Base-by-base conservation (phyloP, 768 basidiomycete genomes). In the Xerocomellus chrysenteron region DNA sequence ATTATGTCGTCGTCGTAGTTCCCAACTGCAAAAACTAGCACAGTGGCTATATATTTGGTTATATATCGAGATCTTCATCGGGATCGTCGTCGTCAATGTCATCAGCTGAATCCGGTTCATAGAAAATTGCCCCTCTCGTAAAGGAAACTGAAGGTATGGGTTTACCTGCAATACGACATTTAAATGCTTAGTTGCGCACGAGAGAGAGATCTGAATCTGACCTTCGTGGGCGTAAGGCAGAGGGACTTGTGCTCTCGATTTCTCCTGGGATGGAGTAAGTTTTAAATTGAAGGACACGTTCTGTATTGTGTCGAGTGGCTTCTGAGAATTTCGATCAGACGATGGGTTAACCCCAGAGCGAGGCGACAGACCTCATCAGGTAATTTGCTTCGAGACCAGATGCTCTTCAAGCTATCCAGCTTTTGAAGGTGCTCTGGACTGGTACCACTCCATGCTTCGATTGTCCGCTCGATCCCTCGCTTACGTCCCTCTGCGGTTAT, bases 31-130 rank as follows among this genome's bases (percentile, higher is more conserved):
- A 42, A 26, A 54, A 19, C 41, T 36, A 12, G 35, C 21, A 35
- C 10, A 33, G 17, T 50, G 3, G 10, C 44, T 47, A 46, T 28
- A 28, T 28, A 28, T 46, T 16, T 41, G 21, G 28, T 47, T 71
- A 94, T 55, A 94, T 89, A 65, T 96, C 91, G 57, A 96, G 75
- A 73, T 96, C 94, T 68, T 96, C 94, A 63, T 97, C 94, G 21
- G 94, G 94, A 76, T 97, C 94, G 53, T 96, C 94, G 52, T 95
- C 94, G 67, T 97, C 94, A 49, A 95, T 82, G 62, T 97, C 94
- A 66, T 97, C 94, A 28, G 90, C 93, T 28, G 91, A 92, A 68
- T 95, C 94, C 10, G 94, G 93, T 62, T 94, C 92, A 60, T 96
- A 97, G 57, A 87, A 78, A 52, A 97, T 95, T 2, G 82, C 78